Conservation (phyloP, 2,329 filamentous ascomycete genomes). For the Hirsutella thompsonii region DNA sequence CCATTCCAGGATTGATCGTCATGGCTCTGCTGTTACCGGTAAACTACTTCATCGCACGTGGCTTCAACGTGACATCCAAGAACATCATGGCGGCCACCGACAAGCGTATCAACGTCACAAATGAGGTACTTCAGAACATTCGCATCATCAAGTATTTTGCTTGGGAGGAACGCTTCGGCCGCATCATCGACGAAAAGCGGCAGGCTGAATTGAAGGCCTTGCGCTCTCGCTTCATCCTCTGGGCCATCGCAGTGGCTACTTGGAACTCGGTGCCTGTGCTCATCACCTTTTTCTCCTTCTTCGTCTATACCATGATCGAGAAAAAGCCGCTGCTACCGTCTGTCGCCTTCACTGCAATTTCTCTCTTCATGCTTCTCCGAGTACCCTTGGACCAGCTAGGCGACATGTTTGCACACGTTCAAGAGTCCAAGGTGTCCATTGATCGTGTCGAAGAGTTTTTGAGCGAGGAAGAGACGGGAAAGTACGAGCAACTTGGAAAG, state of each 20-base stretch:
- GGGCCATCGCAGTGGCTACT: conserved; percentile 81
- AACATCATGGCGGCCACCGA: conserved; percentile 87
- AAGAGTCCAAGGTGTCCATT: conserved; percentile 93
- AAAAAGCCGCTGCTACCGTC: conserved; percentile 83
- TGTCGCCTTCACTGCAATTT: conserved; percentile 89
- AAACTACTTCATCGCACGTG: conserved; percentile 78
- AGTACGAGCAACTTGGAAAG: conserved; percentile 71
- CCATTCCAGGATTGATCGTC: conserved; percentile 81
- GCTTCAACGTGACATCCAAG: conserved; percentile 79
- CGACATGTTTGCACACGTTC: conserved; percentile 97
- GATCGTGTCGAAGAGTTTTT: conserved; percentile 94
- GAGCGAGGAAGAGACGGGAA: conserved; percentile 87
- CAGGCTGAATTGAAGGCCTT: conserved; percentile 64
- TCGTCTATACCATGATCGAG: conserved; percentile 84
- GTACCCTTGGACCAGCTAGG: conserved; percentile 91
- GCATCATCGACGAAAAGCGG: conserved; percentile 81
- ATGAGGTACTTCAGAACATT: conserved; percentile 94
- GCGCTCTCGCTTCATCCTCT: conserved; percentile 74
- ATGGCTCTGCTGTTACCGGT: conserved; percentile 82
- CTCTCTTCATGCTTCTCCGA: conserved; percentile 85
- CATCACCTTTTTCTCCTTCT: conserved; percentile 93
- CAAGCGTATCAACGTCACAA: conserved; percentile 89
- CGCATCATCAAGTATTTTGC: conserved; percentile 99
- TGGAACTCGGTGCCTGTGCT: conserved; percentile 94
- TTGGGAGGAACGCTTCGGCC: conserved; percentile 86